Evolutionary conservation across 371 early-diverging fungal genomes (phyloP).

Genomic region (Actinomortierella wolfii): DNA sequence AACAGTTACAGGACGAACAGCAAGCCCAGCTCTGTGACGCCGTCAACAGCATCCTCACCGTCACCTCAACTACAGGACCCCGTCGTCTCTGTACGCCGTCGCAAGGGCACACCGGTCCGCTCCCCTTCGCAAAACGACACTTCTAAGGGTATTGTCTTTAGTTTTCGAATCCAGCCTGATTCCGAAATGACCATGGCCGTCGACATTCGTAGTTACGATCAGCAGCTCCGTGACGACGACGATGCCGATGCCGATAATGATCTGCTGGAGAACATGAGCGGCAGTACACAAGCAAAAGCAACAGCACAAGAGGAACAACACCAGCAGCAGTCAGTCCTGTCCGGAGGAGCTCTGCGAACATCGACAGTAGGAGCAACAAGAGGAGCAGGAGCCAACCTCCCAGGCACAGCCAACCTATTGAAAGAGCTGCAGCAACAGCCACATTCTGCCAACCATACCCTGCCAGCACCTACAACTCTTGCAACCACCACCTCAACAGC

Average conservation of each 20-base stretch:
- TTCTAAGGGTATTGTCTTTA: slow-evolving; percentile 43
- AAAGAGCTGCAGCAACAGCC: too few relatives aligned
- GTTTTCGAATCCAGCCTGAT: slow-evolving; percentile 36
- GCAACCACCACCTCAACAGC: too few relatives aligned
- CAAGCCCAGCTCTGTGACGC: slow-evolving; percentile 30
- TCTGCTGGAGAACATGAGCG: slow-evolving; percentile 1
- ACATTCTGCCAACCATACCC: too few relatives aligned
- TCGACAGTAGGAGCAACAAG: slow-evolving; percentile 4
- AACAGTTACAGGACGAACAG: slow-evolving; percentile 21
- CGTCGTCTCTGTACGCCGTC: slow-evolving; percentile 30
- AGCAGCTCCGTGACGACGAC: slow-evolving; percentile 3
- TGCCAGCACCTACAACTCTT: too few relatives aligned
- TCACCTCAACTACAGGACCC: slow-evolving; percentile 41
- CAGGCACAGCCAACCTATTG: too few relatives aligned
- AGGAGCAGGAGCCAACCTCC: background rate
- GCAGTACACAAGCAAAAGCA: background rate
- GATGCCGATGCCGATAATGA: slow-evolving; percentile 7
- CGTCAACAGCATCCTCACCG: slow-evolving; percentile 34
- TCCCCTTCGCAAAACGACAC: slow-evolving; percentile 40
- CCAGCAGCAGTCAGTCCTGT: slow-evolving; percentile 1
- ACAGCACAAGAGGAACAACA: slow-evolving; percentile 1
- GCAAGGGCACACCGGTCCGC: slow-evolving; percentile 36
- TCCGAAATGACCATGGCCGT: slow-evolving; percentile 42
- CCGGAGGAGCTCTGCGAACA: slow-evolving; percentile 1
- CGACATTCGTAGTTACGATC: slow-evolving; percentile 40